Conservation (phyloP, 257 asterid species). For the Cynanchum wilfordii region DNA sequence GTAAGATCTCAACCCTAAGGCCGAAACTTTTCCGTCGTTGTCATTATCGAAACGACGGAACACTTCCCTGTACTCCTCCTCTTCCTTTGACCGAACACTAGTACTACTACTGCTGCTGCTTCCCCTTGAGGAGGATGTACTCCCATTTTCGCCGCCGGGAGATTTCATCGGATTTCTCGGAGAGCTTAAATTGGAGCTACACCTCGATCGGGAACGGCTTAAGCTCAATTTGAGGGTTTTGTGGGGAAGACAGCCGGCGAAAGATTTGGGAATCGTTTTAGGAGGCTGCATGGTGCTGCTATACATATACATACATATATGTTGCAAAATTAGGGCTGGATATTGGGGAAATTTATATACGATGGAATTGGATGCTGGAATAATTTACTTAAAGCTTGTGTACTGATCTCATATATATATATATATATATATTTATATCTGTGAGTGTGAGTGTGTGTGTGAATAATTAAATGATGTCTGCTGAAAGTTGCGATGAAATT, state of each 20-base stretch:
- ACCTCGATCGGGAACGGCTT: conserved; percentile 21
- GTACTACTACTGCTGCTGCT: neutral
- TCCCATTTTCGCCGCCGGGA: neutral
- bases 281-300: neutral
- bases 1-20: conserved; percentile 38
- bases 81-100: conserved; percentile 25
- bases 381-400: too few relatives aligned
- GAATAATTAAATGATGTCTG: neutral
- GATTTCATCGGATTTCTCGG: conserved; percentile 25
- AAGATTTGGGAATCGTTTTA: conserved; percentile 22
- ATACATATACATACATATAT: too few relatives aligned
- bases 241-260: conserved; percentile 26
- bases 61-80: conserved; percentile 43
- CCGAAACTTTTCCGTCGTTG: conserved; percentile 49
- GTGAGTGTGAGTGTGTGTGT: too few relatives aligned
- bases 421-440: too few relatives aligned
- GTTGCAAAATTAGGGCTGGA: too few relatives aligned
- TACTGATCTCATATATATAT: too few relatives aligned
- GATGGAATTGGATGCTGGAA: neutral
- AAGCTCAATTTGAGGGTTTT: conserved; percentile 21
- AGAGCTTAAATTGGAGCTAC: conserved; percentile 21
- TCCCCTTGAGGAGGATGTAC: conserved; percentile 8
- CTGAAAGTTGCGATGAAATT: conserved; percentile 22
- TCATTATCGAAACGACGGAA: conserved; percentile 54
- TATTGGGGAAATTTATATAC: conserved; percentile 9